Conservation (phyloP, 1,139 yeast genomes). For the Spencermartinsiella ligniputridi region DNA sequence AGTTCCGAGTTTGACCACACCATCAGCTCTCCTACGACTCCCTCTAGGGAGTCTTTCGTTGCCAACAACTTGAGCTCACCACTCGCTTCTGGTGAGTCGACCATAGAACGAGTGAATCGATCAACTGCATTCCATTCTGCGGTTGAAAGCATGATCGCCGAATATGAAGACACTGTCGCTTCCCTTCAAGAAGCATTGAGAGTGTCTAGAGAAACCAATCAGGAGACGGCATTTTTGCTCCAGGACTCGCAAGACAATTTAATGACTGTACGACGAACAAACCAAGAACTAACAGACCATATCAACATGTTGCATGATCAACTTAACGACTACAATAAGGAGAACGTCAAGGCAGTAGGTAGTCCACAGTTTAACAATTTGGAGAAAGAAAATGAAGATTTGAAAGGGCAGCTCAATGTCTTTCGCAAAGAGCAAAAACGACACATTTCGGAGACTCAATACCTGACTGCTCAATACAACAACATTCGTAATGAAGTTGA, state of each 20-base stretch:
- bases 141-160: conserved; percentile 21
- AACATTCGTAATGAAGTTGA: conserved; percentile 18
- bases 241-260: conserved; percentile 11
- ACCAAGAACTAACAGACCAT: conserved; percentile 13
- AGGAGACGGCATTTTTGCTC: conserved; percentile 13
- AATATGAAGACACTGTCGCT: conserved; percentile 25
- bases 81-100: conserved; percentile 9
- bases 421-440: conserved; percentile 22
- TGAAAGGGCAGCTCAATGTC: conserved; percentile 11
- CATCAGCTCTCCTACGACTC: conserved; percentile 3
- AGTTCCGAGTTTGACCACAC: not conserved
- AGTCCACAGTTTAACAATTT: not conserved
- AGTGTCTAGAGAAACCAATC: conserved; percentile 13
- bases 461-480: conserved; percentile 25
- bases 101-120: conserved; percentile 17
- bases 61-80: not conserved
- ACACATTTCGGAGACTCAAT: conserved; percentile 22
- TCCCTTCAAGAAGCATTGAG: conserved; percentile 20
- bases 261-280: conserved; percentile 12
- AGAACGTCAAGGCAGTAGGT: conserved; percentile 1
- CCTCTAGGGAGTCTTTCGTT: not conserved
- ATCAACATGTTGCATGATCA: conserved; percentile 14
- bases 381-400: conserved; percentile 2
- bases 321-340: conserved; percentile 6
- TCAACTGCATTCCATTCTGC: conserved; percentile 22